phyloP scores from a whole-genome alignment of 805 yeast species.

The Lipomyces kockii region DNA sequence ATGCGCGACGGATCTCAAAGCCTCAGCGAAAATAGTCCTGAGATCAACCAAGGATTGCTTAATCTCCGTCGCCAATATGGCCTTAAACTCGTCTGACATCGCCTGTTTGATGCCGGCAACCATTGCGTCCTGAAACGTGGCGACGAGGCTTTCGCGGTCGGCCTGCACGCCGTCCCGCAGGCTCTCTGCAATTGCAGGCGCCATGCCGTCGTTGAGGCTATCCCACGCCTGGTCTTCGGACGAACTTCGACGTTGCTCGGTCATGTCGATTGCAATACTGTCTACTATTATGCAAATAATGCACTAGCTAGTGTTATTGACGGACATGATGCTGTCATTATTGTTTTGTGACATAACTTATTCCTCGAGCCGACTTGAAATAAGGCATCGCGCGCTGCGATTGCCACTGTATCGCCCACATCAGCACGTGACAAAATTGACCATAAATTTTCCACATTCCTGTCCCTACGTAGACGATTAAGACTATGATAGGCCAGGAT shows the following conservation, averaged over 20 bases:
- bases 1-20: not conserved
- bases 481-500: too few relatives aligned
- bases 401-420: too few relatives aligned
- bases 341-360: too few relatives aligned
- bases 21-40: not conserved
- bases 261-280: not conserved
- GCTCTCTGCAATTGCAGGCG: not conserved
- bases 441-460: too few relatives aligned
- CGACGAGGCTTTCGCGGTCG: not conserved
- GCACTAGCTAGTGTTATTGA: not conserved
- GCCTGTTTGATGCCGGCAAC: not conserved
- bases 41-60: not conserved
- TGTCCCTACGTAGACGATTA: too few relatives aligned
- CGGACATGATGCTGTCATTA: not conserved
- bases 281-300: not conserved
- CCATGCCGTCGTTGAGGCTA: not conserved
- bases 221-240: not conserved
- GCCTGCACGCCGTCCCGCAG: not conserved
- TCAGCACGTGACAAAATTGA: too few relatives aligned
- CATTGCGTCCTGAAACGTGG: not conserved
- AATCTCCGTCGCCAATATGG: not conserved
- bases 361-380: too few relatives aligned
- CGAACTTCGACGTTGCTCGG: not conserved
- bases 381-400: not conserved
- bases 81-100: not conserved